These are phyloP conservation scores for Pichia sp. DNA, from an alignment of 1,139 yeast species.

Conservation along the genomic window DNA sequence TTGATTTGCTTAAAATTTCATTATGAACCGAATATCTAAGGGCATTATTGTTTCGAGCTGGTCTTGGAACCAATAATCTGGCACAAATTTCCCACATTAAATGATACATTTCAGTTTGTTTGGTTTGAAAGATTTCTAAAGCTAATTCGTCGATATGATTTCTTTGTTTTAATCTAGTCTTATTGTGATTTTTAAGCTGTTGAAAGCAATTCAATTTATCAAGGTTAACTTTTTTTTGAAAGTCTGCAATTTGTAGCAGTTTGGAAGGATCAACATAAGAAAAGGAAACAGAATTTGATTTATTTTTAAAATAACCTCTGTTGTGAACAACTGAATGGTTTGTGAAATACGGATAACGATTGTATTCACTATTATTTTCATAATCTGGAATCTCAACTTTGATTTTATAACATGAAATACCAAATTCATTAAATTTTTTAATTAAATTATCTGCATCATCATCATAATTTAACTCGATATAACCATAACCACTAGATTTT, in stretches of 20 bases:
- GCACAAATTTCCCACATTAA: slow-evolving; percentile 21
- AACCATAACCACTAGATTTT: slow-evolving; percentile 25
- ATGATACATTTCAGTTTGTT: slow-evolving; percentile 18
- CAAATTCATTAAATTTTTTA: slow-evolving; percentile 17
- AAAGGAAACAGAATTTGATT: slow-evolving; percentile 12
- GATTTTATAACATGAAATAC: slow-evolving; percentile 25
- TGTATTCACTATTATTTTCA: slow-evolving; percentile 9
- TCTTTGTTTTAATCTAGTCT: slow-evolving; percentile 11
- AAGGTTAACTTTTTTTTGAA: slow-evolving; percentile 20
- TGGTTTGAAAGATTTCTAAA: slow-evolving; percentile 5
- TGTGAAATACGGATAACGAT: slow-evolving; percentile 14
- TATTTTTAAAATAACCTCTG: neutral
- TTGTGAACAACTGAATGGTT: neutral
- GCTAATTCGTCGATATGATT: neutral
- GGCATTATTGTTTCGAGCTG: neutral
- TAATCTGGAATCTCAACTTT: slow-evolving; percentile 21
- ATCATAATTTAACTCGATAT: slow-evolving; percentile 24
- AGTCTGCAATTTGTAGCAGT: slow-evolving; percentile 24
- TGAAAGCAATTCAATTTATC: slow-evolving; percentile 14
- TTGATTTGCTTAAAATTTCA: slow-evolving; percentile 16
- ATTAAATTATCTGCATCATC: slow-evolving; percentile 23
- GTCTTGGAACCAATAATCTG: slow-evolving; percentile 13
- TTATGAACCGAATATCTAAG: neutral
- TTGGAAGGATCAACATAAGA: slow-evolving; percentile 26
- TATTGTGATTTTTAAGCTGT: slow-evolving; percentile 7